Base-by-base conservation (phyloP, 768 basidiomycete genomes). In the Hygrocybe coccinea region DNA sequence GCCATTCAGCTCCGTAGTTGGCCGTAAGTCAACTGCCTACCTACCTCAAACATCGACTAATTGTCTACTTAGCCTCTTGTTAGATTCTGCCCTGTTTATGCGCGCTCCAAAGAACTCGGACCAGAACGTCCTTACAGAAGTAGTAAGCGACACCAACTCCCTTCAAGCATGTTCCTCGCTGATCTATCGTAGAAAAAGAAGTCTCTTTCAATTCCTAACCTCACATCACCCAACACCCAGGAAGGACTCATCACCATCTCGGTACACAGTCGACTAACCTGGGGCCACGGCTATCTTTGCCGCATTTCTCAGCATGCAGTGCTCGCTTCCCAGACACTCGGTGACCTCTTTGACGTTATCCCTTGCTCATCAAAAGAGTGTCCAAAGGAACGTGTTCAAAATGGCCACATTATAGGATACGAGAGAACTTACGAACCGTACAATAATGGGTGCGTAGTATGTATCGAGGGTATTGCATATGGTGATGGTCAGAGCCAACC, bases 261-360 rank as follows among this genome's bases (percentile, higher is more conserved):
- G 2, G 70, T 88, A 7, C 77, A 88, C 64, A 79, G 78, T 59
- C 81, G 78, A 54, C 71, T 85, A 22, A 62, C 78, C 19, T 89
- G 86, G 84, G 75, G 79, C 19, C 79, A 79, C 52, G 81, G 80
- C 50, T 77, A 79, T 50, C 71, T 86, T 10, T 73, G 74, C 46
- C 85, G 86, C 36, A 70, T 77, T 55, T 90, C 89, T 8, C 85
- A 85, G 61, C 87, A 90, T 64, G 79, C 77, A 10, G 65, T 88
- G 6, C 65, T 86, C 14, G 84, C 87, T n/a, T 84, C 84, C 4
- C 86, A 91, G 62, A 87, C 83, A 0, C 77, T 93, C 2, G 77
- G 75, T 17, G 85, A 89, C 57, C 66, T 91, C 11, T 78, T 78
- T 54, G 69, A 75, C 4, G 68, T 70, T 25, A 78, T 92, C 24